Evolutionary conservation across 176 grass and related monocot genomes (phyloP), one percentile per base, ranked within the genome.

Genomic region (Zoysia japonica): DNA sequence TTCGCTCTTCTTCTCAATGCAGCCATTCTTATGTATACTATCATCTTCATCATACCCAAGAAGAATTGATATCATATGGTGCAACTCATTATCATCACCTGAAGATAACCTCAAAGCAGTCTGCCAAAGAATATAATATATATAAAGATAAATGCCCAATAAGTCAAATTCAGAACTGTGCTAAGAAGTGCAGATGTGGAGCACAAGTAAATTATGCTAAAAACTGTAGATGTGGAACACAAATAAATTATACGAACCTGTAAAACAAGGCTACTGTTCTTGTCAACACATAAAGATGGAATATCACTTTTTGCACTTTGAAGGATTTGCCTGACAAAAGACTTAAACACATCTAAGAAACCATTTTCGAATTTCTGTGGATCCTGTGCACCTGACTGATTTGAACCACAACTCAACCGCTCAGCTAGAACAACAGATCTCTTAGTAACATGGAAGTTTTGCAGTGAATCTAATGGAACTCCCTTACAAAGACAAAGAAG

Each of bases 181-280:
- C 28, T 28, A 28, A 28, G 28, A 28, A 28, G 28, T 28, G 28
- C 28, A 28, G 28, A 28, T 28, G 28, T 28, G 28, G 28, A 28
- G 28, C 28, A 28, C 28, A 28, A 28, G 28, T 28, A 28, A 28
- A 28, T 28, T 28, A 28, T 28, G 28, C 28, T 28, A 28, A 28
- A 0, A 76, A 83, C 42, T 48, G 67, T 46, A 50, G 16, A 0
- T 41, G n/a, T 43, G 61, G 20, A 68, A 38, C 61, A 46, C 15
- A 76, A 62, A 40, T 28, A 82, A 59, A 82, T 47, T 47, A 47
- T 12, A 80, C 67, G 51, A 80, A 89, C 91, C 89, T 92, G 91
- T 68, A 94, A 93, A 70, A 94, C 91, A 72, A 97, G 90, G 84
- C 94, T 97, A 74, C 94, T 94, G 63, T 90, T 90, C 65, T 97